Percentiles rank a stretch among this genome's conserved stretches.
Conservation (phyloP, 345 rosid genomes). For the Acer campestre region DNA sequence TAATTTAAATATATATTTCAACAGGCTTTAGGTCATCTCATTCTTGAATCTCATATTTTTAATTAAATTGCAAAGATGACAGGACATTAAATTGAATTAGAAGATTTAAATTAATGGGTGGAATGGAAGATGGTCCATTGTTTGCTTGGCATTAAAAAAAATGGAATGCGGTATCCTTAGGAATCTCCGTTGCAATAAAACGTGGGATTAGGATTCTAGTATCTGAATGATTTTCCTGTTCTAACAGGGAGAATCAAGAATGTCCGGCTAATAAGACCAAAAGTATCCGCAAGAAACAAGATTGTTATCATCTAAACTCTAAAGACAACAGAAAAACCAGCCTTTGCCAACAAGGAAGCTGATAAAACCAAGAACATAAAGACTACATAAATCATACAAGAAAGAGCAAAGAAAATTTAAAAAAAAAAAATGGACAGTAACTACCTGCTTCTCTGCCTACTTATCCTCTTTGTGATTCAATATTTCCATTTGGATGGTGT, state of each 20-base stretch:
- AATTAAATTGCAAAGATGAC: no score
- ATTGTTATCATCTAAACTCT: background rate
- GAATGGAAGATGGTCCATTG: no score
- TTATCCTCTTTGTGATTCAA: background rate
- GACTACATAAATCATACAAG: background rate
- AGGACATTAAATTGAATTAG: no score
- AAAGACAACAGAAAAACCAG: background rate
- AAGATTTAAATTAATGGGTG: no score
- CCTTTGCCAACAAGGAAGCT: slow-evolving; percentile 11
- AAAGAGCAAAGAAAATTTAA: background rate
- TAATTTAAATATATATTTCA: no score
- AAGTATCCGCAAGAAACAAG: background rate
- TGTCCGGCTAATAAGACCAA: background rate
- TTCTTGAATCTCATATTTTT: no score
- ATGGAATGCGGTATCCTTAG: no score
- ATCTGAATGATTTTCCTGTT: no score
- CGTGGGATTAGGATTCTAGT: no score
- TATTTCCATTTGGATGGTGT: background rate
- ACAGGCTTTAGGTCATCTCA: no score
- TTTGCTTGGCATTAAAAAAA: no score
- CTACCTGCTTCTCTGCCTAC: slow-evolving; percentile 3
- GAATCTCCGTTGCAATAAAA: no score
- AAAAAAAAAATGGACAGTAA: slow-evolving; percentile 13
- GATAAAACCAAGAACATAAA: slow-evolving; percentile 17
- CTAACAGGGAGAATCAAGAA: background rate